Conservation (phyloP, 345 rosid species). For the Syzygium grande region DNA sequence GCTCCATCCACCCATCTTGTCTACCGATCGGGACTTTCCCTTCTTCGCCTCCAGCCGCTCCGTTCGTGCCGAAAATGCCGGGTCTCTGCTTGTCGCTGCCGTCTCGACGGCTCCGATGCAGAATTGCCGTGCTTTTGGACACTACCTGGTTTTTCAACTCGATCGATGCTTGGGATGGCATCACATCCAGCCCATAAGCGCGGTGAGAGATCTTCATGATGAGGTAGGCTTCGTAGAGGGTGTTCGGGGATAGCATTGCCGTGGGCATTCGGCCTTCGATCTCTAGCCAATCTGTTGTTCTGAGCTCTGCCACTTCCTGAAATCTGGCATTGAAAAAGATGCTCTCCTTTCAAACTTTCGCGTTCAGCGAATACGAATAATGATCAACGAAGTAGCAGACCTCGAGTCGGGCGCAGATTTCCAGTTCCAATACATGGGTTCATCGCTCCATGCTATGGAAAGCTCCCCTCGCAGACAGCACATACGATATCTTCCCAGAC, state of each 20-base stretch:
- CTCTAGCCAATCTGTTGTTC: constrained; percentile 26
- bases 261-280: constrained; percentile 28
- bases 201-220: constrained; percentile 9
- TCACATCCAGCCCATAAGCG: constrained; percentile 32
- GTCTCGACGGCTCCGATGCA: neutral
- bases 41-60: neutral
- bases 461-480: constrained; percentile 67
- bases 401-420: constrained; percentile 38
- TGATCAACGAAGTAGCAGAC: constrained; percentile 8
- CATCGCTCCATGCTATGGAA: constrained; percentile 37
- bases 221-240: constrained; percentile 29
- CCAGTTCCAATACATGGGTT: constrained; percentile 56
- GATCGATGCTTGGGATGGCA: constrained; percentile 11
- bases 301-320: constrained; percentile 29
- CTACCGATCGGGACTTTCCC: constrained; percentile 21
- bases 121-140: constrained; percentile 2
- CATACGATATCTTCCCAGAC: constrained; percentile 38
- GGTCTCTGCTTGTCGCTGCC: neutral
- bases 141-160: constrained; percentile 5
- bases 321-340: constrained; percentile 12
- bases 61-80: neutral
- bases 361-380: neutral
- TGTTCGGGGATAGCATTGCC: constrained; percentile 18
- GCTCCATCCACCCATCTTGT: constrained; percentile 81
- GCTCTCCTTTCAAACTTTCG: neutral